Base-by-base conservation (phyloP, 108 stramenopile genomes). In the Cyclotella cryptica region DNA sequence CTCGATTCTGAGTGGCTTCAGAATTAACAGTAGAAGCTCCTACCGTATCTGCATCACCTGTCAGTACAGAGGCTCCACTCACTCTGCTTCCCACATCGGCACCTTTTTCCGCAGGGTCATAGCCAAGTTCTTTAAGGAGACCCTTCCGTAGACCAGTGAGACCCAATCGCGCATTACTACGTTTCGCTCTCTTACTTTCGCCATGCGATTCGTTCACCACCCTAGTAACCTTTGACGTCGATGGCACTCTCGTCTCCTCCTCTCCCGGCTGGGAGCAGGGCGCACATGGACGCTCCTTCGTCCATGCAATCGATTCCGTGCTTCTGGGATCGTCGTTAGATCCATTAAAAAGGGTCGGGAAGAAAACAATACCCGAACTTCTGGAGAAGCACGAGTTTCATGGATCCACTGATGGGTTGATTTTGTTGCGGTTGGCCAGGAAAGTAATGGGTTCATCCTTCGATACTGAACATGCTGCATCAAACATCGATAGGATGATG, bases 371-470 rank as follows among this genome's bases (percentile, higher is more conserved):
- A 11, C 83, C 87, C 0, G 57, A 81, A 24, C 67, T 81, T 10
- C 59, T 87, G 17, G 74, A 76, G 22, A 44, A 66, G 0, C 70
- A 76, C 19, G 72, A 81, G 43, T 87, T 74, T 72, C 87, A 87
- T 70, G 87, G 87, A 21, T 80, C 78, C 15, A 87, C 87, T 8
- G 87, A 87, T 61, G 87, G 87, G 3, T 71, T 87, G 22, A 87
- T 87, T 24, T 71, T 85, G 17, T 46, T 84, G 15, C 80, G 87
- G 28, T 41, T 83, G 17, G 87, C 87, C 3, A 35, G 74, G 57
- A 84, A 84, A 40, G 47, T 65, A 18, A 27, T 87, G 39, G 76
- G 71, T 10, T 8, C 28, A 10, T 65, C 74, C n/a, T 58, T 76
- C 43, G 66, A 76, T 35, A 17, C 77, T 1, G n/a, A 30, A 0